Base-by-base conservation (phyloP, 1,284 basidiomycete genomes). In the Cystobasidium slooffiae region DNA sequence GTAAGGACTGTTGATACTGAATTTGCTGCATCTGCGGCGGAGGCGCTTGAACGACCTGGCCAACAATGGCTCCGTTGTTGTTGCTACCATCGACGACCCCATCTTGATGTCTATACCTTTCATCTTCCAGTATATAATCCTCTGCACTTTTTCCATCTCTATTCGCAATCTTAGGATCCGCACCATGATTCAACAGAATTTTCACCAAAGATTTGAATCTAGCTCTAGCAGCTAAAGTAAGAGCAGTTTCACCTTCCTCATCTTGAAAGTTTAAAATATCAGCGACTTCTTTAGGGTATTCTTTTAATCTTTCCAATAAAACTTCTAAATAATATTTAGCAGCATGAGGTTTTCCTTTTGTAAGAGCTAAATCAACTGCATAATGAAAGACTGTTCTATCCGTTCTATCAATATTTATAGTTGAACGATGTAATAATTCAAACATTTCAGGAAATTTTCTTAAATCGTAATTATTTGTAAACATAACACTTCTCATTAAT, bases 211-310 rank as follows among this genome's bases (percentile, higher is more conserved):
- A 89, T 84, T 98, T 97, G 82, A 92, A 95, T 72, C 97, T 86
- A 80, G 96, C 97, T 47, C 97, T 88, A 6, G 97, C 97, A 31
- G 97, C 96, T 86, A 99, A 89, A 0, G 97, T 99, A 74, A 99
- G 84, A 10, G 97, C 94, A 14, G 97, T 98, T 84, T 99, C 97
- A 44, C 96, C 96, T 79, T 99, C 97, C 81, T 98, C 94, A 82
- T 99, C 97, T 82, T 97, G 97, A 83, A 99, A 99, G 82, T 99
- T 99, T 84, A 99, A 93, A 64, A 99, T 94, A 81, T 99, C 97
- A 47, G 94, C 93, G 18, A 99, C 85, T 83, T 99, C 97, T 79
- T 92, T 91, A 1, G 96, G 95, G 83, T 94, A 99, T 81, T 97
- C 94, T n/a, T 91, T 86, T 20, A 99, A 86, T 55, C 95, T 88